These are phyloP conservation scores for Botrytis pseudocinerea DNA, from an alignment of 2,329 filamentous ascomycete species.

Conservation along the genomic window DNA sequence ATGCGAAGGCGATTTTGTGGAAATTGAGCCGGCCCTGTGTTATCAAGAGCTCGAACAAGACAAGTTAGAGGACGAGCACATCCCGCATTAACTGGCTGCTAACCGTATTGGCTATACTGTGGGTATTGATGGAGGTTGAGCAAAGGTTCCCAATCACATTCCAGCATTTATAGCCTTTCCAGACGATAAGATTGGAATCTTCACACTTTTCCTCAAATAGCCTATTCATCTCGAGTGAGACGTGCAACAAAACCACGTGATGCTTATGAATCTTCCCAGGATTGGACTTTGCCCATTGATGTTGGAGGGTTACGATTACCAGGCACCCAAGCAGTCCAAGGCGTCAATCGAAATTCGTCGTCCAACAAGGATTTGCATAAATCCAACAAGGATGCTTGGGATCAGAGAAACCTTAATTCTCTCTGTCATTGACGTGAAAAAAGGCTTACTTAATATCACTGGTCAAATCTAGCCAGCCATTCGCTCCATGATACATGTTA, in stretches of 20 bases:
- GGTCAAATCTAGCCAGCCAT: neutral
- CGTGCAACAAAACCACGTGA: conserved; percentile 14
- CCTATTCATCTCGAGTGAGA: conserved; percentile 16
- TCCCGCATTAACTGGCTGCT: neutral
- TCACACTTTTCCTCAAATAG: neutral
- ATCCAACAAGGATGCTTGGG: neutral
- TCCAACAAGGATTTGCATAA: neutral
- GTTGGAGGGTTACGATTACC: too few species aligned
- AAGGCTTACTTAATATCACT: neutral
- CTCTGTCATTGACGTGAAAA: neutral
- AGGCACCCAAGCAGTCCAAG: neutral
- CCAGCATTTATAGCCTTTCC: neutral
- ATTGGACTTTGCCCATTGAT: too few species aligned
- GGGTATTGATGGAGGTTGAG: neutral
- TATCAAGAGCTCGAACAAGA: neutral
- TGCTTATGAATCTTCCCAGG: neutral
- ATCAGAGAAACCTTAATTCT: conserved; percentile 1
- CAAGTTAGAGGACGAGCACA: neutral
- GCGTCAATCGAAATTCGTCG: neutral
- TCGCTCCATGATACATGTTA: neutral
- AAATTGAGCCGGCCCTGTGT: neutral
- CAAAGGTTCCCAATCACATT: neutral
- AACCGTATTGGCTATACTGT: neutral
- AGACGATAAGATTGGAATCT: neutral
- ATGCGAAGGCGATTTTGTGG: neutral